Evolutionary conservation across 1,284 basidiomycete species (phyloP).

Genomic region (Wolfiporia cocos): DNA sequence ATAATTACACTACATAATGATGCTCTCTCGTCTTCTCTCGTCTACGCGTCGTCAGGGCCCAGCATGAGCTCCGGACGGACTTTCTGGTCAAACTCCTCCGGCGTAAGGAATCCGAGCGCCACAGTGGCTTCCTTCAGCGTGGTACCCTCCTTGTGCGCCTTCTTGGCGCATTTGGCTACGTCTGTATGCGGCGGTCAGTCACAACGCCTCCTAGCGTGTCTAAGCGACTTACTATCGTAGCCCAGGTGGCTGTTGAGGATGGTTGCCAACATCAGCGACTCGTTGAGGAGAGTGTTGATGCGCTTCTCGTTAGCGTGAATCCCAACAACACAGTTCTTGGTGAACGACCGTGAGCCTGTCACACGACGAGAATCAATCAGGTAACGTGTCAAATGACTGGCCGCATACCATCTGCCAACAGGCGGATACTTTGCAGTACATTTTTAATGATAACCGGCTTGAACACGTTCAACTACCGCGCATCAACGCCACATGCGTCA

Average conservation of each 20-base stretch:
- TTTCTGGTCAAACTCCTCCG: conserved; percentile 93
- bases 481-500: background rate
- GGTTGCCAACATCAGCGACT: conserved; percentile 95
- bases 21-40: background rate
- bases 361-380: conserved; percentile 4
- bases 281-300: conserved; percentile 86
- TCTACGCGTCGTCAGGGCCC: conserved; percentile 55
- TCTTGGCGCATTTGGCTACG: conserved; percentile 98
- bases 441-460: conserved; percentile 99
- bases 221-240: conserved; percentile 80
- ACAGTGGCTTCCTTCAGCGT: conserved; percentile 96
- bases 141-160: conserved; percentile 97
- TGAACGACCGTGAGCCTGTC: conserved; percentile 85
- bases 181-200: conserved; percentile 49
- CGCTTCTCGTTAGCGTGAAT: conserved; percentile 95
- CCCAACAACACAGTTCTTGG: conserved; percentile 95
- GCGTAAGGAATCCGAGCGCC: conserved; percentile 77
- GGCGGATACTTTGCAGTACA: conserved; percentile 90
- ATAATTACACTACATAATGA: background rate
- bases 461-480: conserved; percentile 89
- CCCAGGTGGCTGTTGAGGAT: conserved; percentile 91
- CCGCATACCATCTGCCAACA: conserved; percentile 81
- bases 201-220: no score
- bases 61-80: conserved; percentile 93
- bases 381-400: background rate